Evolutionary conservation across 2,329 filamentous ascomycete species (phyloP).

Genomic region (Colletotrichum sidae): DNA sequence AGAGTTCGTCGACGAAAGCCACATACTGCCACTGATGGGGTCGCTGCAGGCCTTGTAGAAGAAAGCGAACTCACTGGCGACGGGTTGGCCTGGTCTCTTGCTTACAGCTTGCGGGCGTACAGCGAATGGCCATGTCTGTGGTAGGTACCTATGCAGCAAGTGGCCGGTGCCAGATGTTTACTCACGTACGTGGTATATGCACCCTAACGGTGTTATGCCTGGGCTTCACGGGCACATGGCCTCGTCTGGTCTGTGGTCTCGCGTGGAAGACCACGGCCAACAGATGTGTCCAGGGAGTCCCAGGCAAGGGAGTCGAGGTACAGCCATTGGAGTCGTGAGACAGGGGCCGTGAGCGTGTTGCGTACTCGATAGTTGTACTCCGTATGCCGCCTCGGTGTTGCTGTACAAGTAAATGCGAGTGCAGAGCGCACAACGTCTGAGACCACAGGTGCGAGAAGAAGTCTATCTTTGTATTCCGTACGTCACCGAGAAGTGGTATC

Average conservation of each 20-base stretch:
- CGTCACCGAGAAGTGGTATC: too few species aligned
- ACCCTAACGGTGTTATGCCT: neutral
- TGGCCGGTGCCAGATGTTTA: neutral
- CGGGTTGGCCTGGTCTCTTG: constrained; percentile 11
- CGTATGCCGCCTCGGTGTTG: too few species aligned
- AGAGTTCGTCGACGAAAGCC: too few species aligned
- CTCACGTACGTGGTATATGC: neutral
- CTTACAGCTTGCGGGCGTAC: neutral
- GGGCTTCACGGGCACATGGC: constrained; percentile 33
- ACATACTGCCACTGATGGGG: too few species aligned
- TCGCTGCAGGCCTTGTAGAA: too few species aligned
- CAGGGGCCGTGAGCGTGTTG: too few species aligned
- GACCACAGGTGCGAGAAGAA: neutral
- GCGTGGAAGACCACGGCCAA: constrained; percentile 34
- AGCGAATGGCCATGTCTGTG: too few species aligned
- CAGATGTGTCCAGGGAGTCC: constrained; percentile 26
- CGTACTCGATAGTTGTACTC: too few species aligned
- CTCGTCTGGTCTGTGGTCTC: constrained; percentile 33
- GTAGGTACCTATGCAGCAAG: neutral
- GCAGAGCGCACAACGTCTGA: constrained; percentile 8
- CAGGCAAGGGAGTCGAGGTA: neutral
- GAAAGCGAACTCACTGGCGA: too few species aligned
- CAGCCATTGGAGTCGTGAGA: neutral
- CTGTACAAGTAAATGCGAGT: too few species aligned
- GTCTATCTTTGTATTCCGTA: too few species aligned